A percentile compares a stretch with the other conserved stretches of the same genome.
These are phyloP conservation scores for Ophiostoma triangulosporum DNA, from an alignment of 2,329 filamentous ascomycete species.

Conservation along the genomic window DNA sequence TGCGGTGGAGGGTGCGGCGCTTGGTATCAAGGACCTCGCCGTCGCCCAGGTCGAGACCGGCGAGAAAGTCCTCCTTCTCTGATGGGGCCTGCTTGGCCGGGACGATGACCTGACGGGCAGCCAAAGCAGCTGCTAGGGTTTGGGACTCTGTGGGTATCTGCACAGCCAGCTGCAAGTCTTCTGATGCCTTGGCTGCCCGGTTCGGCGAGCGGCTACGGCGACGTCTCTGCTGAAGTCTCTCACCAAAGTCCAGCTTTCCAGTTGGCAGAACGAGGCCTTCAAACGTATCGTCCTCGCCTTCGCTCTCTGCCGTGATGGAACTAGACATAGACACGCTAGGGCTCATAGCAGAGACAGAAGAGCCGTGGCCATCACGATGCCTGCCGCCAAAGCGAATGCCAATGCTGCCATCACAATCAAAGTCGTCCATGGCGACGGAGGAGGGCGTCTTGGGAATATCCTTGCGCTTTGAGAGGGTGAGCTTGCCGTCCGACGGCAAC, in stretches of 20 bases:
- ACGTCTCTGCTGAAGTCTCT: constrained; percentile 55
- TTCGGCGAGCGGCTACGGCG: constrained; percentile 47
- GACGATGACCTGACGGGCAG: constrained; percentile 6
- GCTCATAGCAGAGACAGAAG: constrained; percentile 77
- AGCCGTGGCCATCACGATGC: constrained; percentile 68
- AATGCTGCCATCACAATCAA: constrained; percentile 87
- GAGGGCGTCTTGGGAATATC: constrained; percentile 52
- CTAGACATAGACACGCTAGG: constrained; percentile 89
- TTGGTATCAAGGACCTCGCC: constrained; percentile 67
- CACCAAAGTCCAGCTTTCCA: constrained; percentile 70
- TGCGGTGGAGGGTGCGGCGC: constrained; percentile 77
- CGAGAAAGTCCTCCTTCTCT: constrained; percentile 65
- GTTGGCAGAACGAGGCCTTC: constrained; percentile 77
- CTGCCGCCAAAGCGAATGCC: constrained; percentile 85
- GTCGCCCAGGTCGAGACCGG: constrained; percentile 75
- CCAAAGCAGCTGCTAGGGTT: not conserved
- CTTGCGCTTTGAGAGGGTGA: constrained; percentile 48
- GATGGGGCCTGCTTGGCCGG: constrained; percentile 19
- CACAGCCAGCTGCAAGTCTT: constrained; percentile 13
- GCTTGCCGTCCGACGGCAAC: constrained; percentile 50
- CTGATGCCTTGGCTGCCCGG: constrained; percentile 17
- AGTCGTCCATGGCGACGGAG: constrained; percentile 51
- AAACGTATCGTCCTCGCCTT: constrained; percentile 85
- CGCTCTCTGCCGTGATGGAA: constrained; percentile 81
- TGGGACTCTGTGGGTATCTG: constrained; percentile 4